These are phyloP conservation scores for Lasiosphaeria hispida DNA, from an alignment of 495 filamentous ascomycete genomes.

Conservation along the genomic window DNA sequence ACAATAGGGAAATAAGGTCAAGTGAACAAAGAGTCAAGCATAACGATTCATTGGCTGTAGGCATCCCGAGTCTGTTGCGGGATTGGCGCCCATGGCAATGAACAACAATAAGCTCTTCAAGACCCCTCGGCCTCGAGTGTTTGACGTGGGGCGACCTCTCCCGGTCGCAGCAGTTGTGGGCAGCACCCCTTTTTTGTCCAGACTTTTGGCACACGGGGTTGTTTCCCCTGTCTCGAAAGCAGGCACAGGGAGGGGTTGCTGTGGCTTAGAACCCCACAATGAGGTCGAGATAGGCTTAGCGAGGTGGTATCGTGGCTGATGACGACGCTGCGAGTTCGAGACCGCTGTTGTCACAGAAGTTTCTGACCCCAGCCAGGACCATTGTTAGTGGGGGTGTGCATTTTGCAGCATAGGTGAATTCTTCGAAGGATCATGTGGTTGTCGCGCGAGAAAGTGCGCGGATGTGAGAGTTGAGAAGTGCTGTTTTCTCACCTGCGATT, in stretches of 20 bases:
- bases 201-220: conserved; percentile 3
- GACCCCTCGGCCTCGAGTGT: not conserved
- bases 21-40: too few relatives aligned
- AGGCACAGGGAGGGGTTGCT: not conserved
- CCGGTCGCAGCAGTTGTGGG: conserved; percentile 6
- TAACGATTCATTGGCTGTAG: too few relatives aligned
- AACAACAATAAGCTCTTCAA: not conserved
- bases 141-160: not conserved
- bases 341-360: too few relatives aligned
- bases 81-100: too few relatives aligned
- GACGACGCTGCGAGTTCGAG: not conserved
- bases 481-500: not conserved
- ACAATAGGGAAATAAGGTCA: too few relatives aligned
- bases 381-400: too few relatives aligned
- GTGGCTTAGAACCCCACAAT: conserved; percentile 1
- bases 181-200: not conserved
- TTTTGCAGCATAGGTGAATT: not conserved
- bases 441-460: too few relatives aligned
- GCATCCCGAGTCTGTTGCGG: too few relatives aligned
- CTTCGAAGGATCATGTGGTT: not conserved
- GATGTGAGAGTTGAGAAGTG: not conserved
- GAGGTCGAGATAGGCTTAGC: not conserved
- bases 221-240: conserved; percentile 10
- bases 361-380: too few relatives aligned
- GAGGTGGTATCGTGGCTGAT: not conserved